Evolutionary conservation across 1,139 yeast species (phyloP), one percentile per base, ranked within the genome.

Genomic region (Lodderomyces elongisporus): DNA sequence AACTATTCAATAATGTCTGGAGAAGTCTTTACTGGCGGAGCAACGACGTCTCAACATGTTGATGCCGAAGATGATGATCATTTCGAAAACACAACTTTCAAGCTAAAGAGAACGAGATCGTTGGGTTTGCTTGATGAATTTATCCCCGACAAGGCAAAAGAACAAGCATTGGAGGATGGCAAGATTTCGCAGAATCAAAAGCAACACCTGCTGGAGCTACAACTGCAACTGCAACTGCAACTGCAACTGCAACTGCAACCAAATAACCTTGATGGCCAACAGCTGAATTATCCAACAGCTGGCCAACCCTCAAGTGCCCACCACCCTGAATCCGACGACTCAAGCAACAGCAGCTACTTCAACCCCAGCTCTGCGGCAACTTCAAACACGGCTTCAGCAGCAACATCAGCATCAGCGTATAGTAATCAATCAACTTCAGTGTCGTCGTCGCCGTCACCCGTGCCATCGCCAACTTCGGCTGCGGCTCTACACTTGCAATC

Each of bases 101-200:
- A 79, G 48, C 63, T 87, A 50, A 87, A 85, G 51, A 65, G 95
- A 50, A 87, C 95, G 20, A 71, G 93, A 49, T 83, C 94, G 5
- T 68, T 85, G 70, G 95, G 95, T 1, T 56, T 85, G 15, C 64
- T 87, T 45, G 95, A 84, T 51, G 85, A 79, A 45, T 82, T 73
- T 48, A 77, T 80, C 31, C 75, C 66, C 14, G 53, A 49, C 5
- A 37, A 41, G 29, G 38, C 37, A 9, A 34, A 38, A 17, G 38
- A 39, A 4, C 39, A 30, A 22, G 27, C 34, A n/a, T 20, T 28
- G 20, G 25, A 21, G 18, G 26, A 27, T 14, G 27, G 25, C 26
- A 25, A 36, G 30, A 8, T 12, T 16, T 15, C 27, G 17, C 12
- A 29, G 21, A 17, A n/a, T 26, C n/a, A n/a, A n/a, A n/a, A 25